phyloP scores from a whole-genome alignment of 805 yeast genomes.

The Kodamaea jinghongensis region DNA sequence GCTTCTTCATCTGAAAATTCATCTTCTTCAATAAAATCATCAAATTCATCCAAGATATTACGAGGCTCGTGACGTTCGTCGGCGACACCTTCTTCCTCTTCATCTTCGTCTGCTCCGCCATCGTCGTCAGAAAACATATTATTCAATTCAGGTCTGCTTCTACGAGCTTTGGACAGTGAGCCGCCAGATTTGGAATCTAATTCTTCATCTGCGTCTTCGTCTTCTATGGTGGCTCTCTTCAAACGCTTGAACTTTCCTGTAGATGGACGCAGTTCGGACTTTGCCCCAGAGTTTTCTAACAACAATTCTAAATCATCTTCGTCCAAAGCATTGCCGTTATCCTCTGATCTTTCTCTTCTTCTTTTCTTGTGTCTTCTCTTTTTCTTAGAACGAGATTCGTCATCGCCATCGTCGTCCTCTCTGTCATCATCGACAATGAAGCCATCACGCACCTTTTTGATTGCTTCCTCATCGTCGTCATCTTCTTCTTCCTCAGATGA shows the following conservation, averaged over 20 bases:
- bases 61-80: conserved; percentile 28
- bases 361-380: conserved; percentile 41
- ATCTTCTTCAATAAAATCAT: conserved; percentile 96
- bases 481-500: conserved; percentile 88
- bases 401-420: conserved; percentile 51
- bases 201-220: conserved; percentile 23
- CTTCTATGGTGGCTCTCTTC: conserved; percentile 58
- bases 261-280: conserved; percentile 34
- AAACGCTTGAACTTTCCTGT: conserved; percentile 70
- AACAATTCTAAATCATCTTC: conserved; percentile 93
- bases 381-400: conserved; percentile 17
- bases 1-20: conserved; percentile 84
- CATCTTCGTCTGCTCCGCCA: conserved; percentile 25
- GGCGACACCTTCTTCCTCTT: conserved; percentile 31
- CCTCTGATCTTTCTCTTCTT: conserved; percentile 32
- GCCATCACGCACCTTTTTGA: conserved; percentile 79
- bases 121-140: conserved; percentile 69
- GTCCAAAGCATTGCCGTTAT: conserved; percentile 70
- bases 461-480: conserved; percentile 85
- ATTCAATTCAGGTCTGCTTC: conserved; percentile 40
- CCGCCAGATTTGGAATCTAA: conserved; percentile 21
- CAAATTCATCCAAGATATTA: conserved; percentile 74
- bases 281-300: conserved; percentile 86
- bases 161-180: conserved; percentile 7
- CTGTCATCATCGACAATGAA: conserved; percentile 87